A percentile compares a stretch with the other conserved stretches of the same genome.
Evolutionary conservation across 2,329 filamentous ascomycete genomes (phyloP).

Genomic region (Colletotrichum cordylinicola): DNA sequence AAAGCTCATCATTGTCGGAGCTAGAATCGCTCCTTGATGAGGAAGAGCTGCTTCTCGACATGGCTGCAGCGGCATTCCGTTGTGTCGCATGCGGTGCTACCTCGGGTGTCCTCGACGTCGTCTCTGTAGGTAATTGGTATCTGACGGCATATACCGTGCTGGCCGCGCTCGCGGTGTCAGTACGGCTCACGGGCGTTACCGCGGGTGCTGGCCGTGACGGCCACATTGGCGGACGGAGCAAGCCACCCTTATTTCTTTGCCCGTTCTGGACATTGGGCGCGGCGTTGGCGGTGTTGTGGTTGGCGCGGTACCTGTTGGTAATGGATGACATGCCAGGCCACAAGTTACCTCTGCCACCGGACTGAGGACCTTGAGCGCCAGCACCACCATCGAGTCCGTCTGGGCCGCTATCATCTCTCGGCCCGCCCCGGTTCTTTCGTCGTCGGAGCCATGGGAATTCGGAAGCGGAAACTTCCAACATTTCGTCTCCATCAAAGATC

Average conservation of each 20-base stretch:
- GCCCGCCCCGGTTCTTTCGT: conserved; percentile 36
- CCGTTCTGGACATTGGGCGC: conserved; percentile 20
- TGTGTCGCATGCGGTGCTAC: conserved; percentile 1
- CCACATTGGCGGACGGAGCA: conserved; percentile 59
- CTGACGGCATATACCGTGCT: conserved; percentile 69
- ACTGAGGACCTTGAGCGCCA: conserved; percentile 22
- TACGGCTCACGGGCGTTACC: conserved; percentile 63
- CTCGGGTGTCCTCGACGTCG: conserved; percentile 31
- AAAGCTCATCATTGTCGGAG: conserved; percentile 27
- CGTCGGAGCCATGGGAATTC: conserved; percentile 54
- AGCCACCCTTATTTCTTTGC: conserved; percentile 34
- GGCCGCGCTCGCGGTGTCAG: conserved; percentile 67
- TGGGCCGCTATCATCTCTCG: conserved; percentile 26
- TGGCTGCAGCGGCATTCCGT: background rate
- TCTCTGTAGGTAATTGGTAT: conserved; percentile 64
- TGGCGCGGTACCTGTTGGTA: conserved; percentile 38
- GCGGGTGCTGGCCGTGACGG: conserved; percentile 60
- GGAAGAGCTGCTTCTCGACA: conserved; percentile 3
- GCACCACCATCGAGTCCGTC: conserved; percentile 22
- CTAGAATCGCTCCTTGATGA: background rate
- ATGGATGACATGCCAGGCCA: conserved; percentile 49
- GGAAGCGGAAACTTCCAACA: conserved; percentile 70
- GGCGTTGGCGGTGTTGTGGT: background rate
- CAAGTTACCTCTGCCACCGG: conserved; percentile 34
- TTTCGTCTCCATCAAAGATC: conserved; percentile 93